Evolutionary conservation across 768 basidiomycete genomes (phyloP).

Genomic region (Xerocomellus intermedius): DNA sequence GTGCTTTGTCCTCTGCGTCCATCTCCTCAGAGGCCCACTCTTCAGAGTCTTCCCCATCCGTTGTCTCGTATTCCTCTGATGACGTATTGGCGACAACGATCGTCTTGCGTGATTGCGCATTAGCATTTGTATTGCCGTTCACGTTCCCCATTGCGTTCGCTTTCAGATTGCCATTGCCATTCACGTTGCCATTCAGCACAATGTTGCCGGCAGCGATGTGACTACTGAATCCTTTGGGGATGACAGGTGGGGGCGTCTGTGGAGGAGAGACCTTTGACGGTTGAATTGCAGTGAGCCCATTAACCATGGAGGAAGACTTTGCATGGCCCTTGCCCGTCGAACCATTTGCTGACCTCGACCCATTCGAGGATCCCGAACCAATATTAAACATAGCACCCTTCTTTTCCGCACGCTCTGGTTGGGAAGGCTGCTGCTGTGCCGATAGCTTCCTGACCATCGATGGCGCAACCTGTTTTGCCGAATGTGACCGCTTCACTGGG

Average conservation of each 20-base stretch:
- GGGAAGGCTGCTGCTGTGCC: constrained; percentile 22
- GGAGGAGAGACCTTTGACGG: constrained; percentile 8
- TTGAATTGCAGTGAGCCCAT: constrained; percentile 12
- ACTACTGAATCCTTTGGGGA: constrained; percentile 14
- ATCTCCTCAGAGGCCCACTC: constrained; percentile 65
- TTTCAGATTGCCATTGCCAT: constrained; percentile 8
- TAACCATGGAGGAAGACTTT: constrained; percentile 5
- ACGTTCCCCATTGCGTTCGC: constrained; percentile 10
- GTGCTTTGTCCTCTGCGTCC: constrained; percentile 35
- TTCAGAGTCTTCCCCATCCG: constrained; percentile 54
- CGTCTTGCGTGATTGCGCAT: constrained; percentile 35
- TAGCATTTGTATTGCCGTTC: constrained; percentile 13
- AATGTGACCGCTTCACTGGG: constrained; percentile 27
- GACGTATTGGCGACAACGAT: constrained; percentile 50
- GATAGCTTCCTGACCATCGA: constrained; percentile 30
- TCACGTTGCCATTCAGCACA: constrained; percentile 16
- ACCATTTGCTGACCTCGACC: constrained; percentile 31
- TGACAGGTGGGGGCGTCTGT: constrained; percentile 18
- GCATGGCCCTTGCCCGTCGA: constrained; percentile 17
- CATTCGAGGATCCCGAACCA: constrained; percentile 58
- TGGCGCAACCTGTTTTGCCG: constrained; percentile 29
- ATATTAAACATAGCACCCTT: constrained; percentile 50
- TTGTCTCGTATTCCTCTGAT: constrained; percentile 50
- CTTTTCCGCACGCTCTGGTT: constrained; percentile 19
- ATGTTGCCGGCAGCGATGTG: background rate